These are phyloP conservation scores for Candida glaebosa DNA, from an alignment of 805 yeast genomes.

Conservation along the genomic window DNA sequence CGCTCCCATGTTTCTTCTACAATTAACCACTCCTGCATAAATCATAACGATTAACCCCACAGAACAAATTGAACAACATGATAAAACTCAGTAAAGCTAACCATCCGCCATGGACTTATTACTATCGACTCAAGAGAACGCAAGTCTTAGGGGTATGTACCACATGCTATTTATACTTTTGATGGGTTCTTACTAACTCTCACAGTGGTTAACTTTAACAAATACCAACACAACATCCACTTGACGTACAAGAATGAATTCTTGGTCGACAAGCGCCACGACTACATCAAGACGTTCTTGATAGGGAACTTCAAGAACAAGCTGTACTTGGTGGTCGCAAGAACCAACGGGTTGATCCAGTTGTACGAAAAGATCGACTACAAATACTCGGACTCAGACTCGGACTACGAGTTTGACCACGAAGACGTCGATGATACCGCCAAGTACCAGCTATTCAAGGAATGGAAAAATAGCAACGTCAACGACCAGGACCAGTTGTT, in stretches of 20 bases:
- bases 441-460: slow-evolving; percentile 23
- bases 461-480: slow-evolving; percentile 27
- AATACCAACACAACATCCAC: slow-evolving; percentile 6
- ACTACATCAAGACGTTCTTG: slow-evolving; percentile 20
- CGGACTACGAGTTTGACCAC: slow-evolving; percentile 1
- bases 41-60: not conserved
- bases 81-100: not conserved
- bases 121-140: slow-evolving; percentile 15
- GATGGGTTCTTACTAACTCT: slow-evolving; percentile 12
- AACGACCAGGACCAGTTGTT: slow-evolving; percentile 21
- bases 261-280: slow-evolving; percentile 11
- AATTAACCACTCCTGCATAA: no score
- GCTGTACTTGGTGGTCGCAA: slow-evolving; percentile 20
- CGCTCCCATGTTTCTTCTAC: no score
- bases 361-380: slow-evolving; percentile 18
- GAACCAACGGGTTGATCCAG: slow-evolving; percentile 27
- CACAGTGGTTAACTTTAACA: slow-evolving; percentile 15
- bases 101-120: slow-evolving; percentile 13
- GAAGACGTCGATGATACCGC: not conserved
- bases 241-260: slow-evolving; percentile 15
- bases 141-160: slow-evolving; percentile 19
- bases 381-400: slow-evolving; percentile 1
- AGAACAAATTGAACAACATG: not conserved
- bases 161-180: slow-evolving; percentile 2
- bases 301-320: slow-evolving; percentile 17